Evolutionary conservation across 139 green algal species (phyloP), one percentile per base, ranked within the genome.

Genomic region (Auxenochlorella pyrenoidosa): DNA sequence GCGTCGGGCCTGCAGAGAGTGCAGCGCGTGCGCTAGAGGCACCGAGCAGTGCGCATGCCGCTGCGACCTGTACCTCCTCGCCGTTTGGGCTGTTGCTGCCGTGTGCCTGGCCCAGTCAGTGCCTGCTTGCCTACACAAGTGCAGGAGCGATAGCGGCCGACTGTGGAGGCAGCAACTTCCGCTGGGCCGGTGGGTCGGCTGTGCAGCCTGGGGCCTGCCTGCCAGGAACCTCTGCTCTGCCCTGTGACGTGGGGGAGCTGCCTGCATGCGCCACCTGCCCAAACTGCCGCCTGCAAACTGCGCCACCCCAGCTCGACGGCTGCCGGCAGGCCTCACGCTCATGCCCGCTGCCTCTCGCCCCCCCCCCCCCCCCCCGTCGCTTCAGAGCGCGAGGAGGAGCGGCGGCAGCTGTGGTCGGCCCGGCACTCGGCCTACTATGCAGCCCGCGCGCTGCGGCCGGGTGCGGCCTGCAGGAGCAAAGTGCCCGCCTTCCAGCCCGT

Each of bases 371-470:
- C 79, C 90, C 54, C 94, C 88, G 88, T 18, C 6, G 12, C 75
- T 63, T 88, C 91, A 1, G 86, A 82, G 10, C 86, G 47, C 6
- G 66, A 87, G 10, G 93, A 95, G 86, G 92, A 94, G 32, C 54
- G 94, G 10, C 80, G 47, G 13, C 78, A 79, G 88, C 90, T 96
- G 63, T 96, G 94, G 94, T 60, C 88, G 41, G 94, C 90, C 34
- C 88, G 93, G 21, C 90, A 94, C 88, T 84, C 75, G 3, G 92
- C 92, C 8, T 94, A 95, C 75, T 94, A 90, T 78, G 91, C 90
- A 5, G 82, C 87, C 12, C 51, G 91, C 0, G 81, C 87, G 10
- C 63, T 90, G 68, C 59, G 77, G 58, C 92, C 93, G 1, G 82
- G 82, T 81, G 44, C n/a, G 28, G 32, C 47, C n/a, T n/a, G n/a